Percentiles rank a stretch among this genome's conserved stretches.
Conservation (phyloP, 108 stramenopile genomes). For the Cyclotella choctawhatcheeana region DNA sequence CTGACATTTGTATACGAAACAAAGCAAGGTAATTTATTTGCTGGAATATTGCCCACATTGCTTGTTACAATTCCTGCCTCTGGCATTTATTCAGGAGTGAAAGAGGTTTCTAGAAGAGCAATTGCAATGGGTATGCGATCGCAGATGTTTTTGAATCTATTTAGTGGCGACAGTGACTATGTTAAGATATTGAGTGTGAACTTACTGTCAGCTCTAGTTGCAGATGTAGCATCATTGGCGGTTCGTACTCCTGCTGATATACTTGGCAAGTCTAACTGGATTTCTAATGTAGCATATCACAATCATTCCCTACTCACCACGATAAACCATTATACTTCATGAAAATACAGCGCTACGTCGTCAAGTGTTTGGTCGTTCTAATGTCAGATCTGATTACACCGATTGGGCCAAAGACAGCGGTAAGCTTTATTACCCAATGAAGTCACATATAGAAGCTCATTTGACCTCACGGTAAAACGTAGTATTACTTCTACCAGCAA, state of each 20-base stretch:
- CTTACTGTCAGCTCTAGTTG: conserved; percentile 58
- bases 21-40: conserved; percentile 72
- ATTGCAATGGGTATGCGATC: conserved; percentile 48
- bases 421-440: too few species aligned
- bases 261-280: too few species aligned
- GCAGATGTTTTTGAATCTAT: conserved; percentile 11
- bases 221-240: conserved; percentile 69
- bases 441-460: too few species aligned
- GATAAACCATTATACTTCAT: too few species aligned
- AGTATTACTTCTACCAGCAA: conserved; percentile 67
- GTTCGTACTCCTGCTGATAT: conserved; percentile 82
- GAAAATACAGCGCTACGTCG: conserved; percentile 68
- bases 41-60: conserved; percentile 72
- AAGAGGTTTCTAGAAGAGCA: conserved; percentile 70
- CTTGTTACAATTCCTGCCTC: conserved; percentile 80
- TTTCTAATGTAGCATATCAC: too few species aligned
- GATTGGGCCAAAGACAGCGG: conserved; percentile 74
- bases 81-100: conserved; percentile 80
- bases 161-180: conserved; percentile 8
- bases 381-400: conserved; percentile 57
- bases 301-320: too few species aligned
- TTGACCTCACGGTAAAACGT: too few species aligned
- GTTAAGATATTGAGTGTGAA: conserved; percentile 43
- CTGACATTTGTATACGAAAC: conserved; percentile 53
- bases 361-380: conserved; percentile 56